Conservation (phyloP, 495 filamentous ascomycete species). For the Cairneyella variabilis region DNA sequence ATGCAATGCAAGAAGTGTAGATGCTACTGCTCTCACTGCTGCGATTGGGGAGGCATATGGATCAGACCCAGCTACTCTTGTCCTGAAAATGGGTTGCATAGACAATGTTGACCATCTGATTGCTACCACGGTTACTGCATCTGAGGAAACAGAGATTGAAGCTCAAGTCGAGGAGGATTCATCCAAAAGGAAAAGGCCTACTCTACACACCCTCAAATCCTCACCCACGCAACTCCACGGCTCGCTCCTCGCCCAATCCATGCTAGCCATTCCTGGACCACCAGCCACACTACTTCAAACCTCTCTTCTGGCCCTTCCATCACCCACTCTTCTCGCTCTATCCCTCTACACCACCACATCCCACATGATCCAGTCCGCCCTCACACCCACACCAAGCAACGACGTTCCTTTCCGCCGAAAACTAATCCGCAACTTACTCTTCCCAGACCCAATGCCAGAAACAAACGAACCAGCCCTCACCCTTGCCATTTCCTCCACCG, state of each 20-base stretch:
- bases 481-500: slow-evolving; percentile 66
- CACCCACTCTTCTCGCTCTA: slow-evolving; percentile 14
- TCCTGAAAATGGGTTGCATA: slow-evolving; percentile 26
- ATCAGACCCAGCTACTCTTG: slow-evolving; percentile 15
- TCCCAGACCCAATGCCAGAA: slow-evolving; percentile 32
- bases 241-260: slow-evolving; percentile 26
- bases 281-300: slow-evolving; percentile 20
- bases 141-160: not conserved
- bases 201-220: slow-evolving; percentile 11
- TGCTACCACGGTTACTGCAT: not conserved
- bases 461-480: slow-evolving; percentile 41
- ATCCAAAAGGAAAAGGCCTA: not conserved
- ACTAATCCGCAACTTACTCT: slow-evolving; percentile 22
- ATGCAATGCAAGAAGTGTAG: slow-evolving; percentile 54
- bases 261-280: slow-evolving; percentile 25
- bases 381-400: slow-evolving; percentile 7
- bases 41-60: slow-evolving; percentile 21
- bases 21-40: slow-evolving; percentile 9
- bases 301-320: slow-evolving; percentile 16
- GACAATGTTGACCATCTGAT: slow-evolving; percentile 16
- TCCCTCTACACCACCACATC: slow-evolving; percentile 23
- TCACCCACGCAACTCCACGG: slow-evolving; percentile 24
- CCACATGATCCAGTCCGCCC: slow-evolving; percentile 26
- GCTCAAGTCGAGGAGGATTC: not conserved
- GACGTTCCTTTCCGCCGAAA: slow-evolving; percentile 22